Base-by-base conservation (phyloP, 371 early-diverging fungal genomes). In the Syncephalastrum racemosum region DNA sequence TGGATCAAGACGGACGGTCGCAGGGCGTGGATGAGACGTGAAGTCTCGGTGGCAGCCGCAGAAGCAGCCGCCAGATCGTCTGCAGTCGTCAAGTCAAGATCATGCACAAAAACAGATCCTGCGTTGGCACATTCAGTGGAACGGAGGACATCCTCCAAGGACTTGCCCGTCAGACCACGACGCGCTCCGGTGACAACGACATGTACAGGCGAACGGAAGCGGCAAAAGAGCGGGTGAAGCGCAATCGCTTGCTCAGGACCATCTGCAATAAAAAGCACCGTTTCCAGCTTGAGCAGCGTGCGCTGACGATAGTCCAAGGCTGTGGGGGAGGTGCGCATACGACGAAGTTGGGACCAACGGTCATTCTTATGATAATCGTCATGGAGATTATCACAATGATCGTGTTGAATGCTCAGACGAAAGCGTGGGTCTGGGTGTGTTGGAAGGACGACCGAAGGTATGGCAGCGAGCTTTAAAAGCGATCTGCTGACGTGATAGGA, bases 371-470 rank as follows among this genome's bases (percentile, higher is more conserved):
- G 36, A 12, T 31, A 31, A 31, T 31, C 36, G 10, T 31, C 12
- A 10, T 31, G 1, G 36, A 31, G 36, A 31, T 1, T 31, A 12
- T 31, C 36, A 10, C 36, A 31, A 12, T 31, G 36, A 2, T 10
- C 12, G 2, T 31, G 36, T 10, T 31, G 36, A 31, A 31, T 31
- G 36, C n/a, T 16, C 7, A 51, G 50, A 24, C 54, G 56, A 36
- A 47, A 59, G 18, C 54, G 42, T 13, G 69, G 22, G 14, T 45
- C 24, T 13, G 49, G 48, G 31, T 47, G 58, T 7, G 50, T 4
- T 5, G 77, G 77, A 4, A 77, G 39, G 2, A 64, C 56, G 16
- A 77, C 56, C 13, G 77, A 66, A 2, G 71, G 59, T 14, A 77
- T 56, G 18, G 53, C 46, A 2, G 64, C 65, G 50, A 63, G 52